Evolutionary conservation across 805 yeast species (phyloP), one percentile per base, ranked within the genome.

Genomic region (Suhomyces xylopsoci): DNA sequence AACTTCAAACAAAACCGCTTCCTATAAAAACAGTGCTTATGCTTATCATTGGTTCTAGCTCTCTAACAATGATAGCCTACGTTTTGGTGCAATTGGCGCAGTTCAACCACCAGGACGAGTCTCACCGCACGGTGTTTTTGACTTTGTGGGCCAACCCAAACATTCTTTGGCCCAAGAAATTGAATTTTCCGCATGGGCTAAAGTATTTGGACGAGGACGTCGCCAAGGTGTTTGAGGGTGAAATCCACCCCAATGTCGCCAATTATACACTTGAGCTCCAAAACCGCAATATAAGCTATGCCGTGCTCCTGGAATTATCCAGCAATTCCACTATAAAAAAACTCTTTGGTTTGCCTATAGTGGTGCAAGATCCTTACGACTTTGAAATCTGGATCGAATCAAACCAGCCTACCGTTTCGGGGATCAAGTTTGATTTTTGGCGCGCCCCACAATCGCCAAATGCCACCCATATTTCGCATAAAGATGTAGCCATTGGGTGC

Each of bases 321-420:
- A 51, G 43, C 22, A 58, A 62, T 63, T 41, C 58, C n/a, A 53
- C 45, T 10, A 57, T 64, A 8, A 56, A 69, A 51, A 58, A 66
- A 54, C 53, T 62, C 3, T 62, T 65, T 56, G 67, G 71, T 14
- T 51, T 72, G 7, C 76, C 76, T 5, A 55, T 72, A 9, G 49
- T 53, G 12, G 51, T 67, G 9, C 52, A 54, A 6, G 41, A 56
- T 5, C 41, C 51, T 1, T 43, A 48, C 1, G 42, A 19, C 7
- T 59, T 69, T 42, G 51, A 59, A 7, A 62, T 71, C 2, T 71
- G 76, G 76, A 50, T 70, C 9, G 70, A 71, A 51, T 58, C 64
- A 15, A 60, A 58, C 24, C 54, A 57, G 45, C 67, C 73, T 5
- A 62, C 69, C 3, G 51, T 73, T 1, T 68, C 71, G 6, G 77